Evolutionary conservation across 1,284 basidiomycete species (phyloP), one percentile per base, ranked within the genome.

Genomic region (Ceratobasidium sp.): DNA sequence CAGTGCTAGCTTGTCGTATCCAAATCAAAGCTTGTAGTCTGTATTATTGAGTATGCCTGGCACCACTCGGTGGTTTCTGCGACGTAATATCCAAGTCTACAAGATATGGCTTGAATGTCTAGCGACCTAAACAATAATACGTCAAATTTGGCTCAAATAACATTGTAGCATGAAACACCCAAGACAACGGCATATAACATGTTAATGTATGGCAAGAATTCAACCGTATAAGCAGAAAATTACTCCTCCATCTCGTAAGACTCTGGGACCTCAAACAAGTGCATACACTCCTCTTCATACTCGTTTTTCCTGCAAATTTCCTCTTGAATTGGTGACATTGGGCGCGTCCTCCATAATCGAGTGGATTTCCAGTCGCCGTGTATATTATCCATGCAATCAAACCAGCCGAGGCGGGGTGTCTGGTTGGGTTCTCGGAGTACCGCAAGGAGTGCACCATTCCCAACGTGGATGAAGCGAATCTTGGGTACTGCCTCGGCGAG

Each of bases 381-480:
- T 22, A 2, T 29, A 51, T 51, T 29, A 49, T 34, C 25, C 6
- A 49, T 46, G 46, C 46, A 66, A 15, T 34, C 64, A 51, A 49
- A 49, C 29, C 57, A 25, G 6, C 15, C 40, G 57, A 61, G 25
- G 2, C n/a, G 1, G 34, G 19, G 17, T n/a, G 57, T 15, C 17
- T 61, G 8, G 32, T 62, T 34, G 5, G 37, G 13, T n/a, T 40
- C 22, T 40, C 65, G 65, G 6, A 17, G 15, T n/a, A 67, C 32
- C 19, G 11, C n/a, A 54, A 67, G 40, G 17, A 67, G 49, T 40
- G 34, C 51, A 17, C 65, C 49, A 19, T 40, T 8, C 0, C 65
- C 65, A 40, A 67, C 34, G 19, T 67, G 65, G 2, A 67, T 40
- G 32, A 37, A 67, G 15, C 65, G 65, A 34, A 67, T 17, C 17